phyloP scores from a whole-genome alignment of 352 stramenopile genomes.

The Phytophthora idaei region DNA sequence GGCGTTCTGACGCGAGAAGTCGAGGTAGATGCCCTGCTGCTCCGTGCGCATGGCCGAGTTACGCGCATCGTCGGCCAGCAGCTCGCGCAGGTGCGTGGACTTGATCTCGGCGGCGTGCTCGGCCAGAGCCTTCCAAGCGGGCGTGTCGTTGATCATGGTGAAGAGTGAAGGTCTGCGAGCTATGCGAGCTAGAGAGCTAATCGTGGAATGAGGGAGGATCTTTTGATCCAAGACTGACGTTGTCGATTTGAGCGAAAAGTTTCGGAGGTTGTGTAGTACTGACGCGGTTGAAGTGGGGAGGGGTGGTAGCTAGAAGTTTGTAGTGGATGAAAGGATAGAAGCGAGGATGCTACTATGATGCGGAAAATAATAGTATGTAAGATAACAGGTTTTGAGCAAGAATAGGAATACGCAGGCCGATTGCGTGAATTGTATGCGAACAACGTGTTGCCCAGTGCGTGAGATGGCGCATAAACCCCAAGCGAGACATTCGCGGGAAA shows the following conservation, averaged over 20 bases:
- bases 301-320: constrained; percentile 21
- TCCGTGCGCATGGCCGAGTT: constrained; percentile 91
- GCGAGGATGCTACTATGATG: not conserved
- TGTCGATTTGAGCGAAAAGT: constrained; percentile 1
- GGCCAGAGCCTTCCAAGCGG: constrained; percentile 74
- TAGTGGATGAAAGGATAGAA: constrained; percentile 10
- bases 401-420: not conserved
- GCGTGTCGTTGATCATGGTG: constrained; percentile 76
- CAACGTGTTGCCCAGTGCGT: not conserved
- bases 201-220: constrained; percentile 22
- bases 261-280: constrained; percentile 9
- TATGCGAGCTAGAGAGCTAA: constrained; percentile 33
- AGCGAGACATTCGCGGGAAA: not conserved
- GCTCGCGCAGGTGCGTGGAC: constrained; percentile 89
- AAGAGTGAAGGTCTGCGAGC: constrained; percentile 4
- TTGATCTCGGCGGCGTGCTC: constrained; percentile 84
- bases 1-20: constrained; percentile 95
- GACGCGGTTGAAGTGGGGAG: constrained; percentile 17
- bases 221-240: constrained; percentile 8
- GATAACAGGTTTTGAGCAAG: not conserved
- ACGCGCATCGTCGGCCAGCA: constrained; percentile 89
- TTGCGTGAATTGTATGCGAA: not conserved
- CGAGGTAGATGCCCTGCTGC: constrained; percentile 93
- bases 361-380: not conserved
- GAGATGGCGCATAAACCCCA: not conserved